phyloP scores from a whole-genome alignment of 2,329 filamentous ascomycete genomes.

The Xylariaceae sp. region DNA sequence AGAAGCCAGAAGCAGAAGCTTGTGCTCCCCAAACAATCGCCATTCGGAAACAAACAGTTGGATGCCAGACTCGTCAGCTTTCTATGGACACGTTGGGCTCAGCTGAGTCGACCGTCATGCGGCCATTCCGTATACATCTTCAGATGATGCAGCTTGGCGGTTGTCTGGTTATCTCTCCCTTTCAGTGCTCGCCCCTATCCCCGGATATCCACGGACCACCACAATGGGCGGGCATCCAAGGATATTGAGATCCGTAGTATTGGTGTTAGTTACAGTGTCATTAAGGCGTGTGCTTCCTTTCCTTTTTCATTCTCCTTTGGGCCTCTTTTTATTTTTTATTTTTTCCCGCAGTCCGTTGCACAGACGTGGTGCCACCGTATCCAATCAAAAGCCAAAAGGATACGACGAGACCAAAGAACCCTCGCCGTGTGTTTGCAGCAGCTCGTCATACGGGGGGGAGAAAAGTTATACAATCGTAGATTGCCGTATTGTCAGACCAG shows the following conservation, averaged over 20 bases:
- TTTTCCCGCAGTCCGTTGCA: constrained; percentile 5
- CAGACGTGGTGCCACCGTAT: constrained; percentile 11
- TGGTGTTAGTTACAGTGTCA: background rate
- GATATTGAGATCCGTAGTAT: background rate
- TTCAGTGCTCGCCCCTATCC: background rate
- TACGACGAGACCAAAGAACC: constrained; percentile 7
- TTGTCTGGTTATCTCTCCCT: too few relatives aligned
- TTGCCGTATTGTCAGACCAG: constrained; percentile 1
- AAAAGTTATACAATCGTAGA: background rate
- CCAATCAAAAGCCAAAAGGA: constrained; percentile 6
- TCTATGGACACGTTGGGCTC: background rate
- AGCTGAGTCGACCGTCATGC: background rate
- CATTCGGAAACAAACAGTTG: background rate
- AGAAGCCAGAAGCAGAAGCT: too few relatives aligned
- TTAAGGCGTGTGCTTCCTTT: background rate
- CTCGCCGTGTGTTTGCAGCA: constrained; percentile 12
- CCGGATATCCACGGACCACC: background rate
- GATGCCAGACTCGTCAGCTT: background rate
- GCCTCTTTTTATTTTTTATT: background rate
- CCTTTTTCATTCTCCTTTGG: background rate
- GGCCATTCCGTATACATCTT: too few relatives aligned
- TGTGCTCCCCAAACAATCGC: background rate
- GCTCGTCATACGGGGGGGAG: constrained; percentile 11
- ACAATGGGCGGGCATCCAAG: background rate
- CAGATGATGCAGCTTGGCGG: too few relatives aligned